Conservation (phyloP, 2,329 filamentous ascomycete genomes). For the Aspergillus spinulosporus region DNA sequence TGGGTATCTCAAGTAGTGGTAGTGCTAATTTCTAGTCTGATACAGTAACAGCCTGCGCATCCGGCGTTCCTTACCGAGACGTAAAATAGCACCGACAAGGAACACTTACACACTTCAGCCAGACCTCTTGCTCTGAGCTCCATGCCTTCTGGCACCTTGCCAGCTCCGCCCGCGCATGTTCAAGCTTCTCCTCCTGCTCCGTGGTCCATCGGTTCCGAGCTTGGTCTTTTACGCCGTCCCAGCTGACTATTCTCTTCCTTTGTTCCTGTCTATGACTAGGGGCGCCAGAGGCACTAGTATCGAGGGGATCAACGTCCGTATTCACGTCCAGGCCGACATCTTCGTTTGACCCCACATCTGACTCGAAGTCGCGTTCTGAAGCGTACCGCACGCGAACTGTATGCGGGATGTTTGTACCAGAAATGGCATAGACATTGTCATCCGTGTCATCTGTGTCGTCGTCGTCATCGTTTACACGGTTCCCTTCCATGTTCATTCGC, state of each 20-base stretch:
- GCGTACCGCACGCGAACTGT: conserved; percentile 4
- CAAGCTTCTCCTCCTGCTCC: conserved; percentile 32
- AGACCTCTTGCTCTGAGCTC: conserved; percentile 40
- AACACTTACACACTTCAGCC: conserved; percentile 35
- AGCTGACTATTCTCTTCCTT: conserved; percentile 28
- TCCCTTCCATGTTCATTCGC: conserved; percentile 19
- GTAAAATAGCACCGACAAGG: background rate
- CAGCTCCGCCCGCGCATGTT: conserved; percentile 30
- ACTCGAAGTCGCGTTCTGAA: background rate
- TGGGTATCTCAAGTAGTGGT: background rate
- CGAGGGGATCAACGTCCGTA: conserved; percentile 1
- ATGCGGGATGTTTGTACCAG: background rate
- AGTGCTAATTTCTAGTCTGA: background rate
- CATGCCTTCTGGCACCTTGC: conserved; percentile 38
- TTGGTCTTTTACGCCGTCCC: conserved; percentile 31
- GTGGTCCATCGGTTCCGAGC: conserved; percentile 30
- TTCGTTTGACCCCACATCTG: conserved; percentile 1
- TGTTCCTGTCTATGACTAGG: conserved; percentile 6
- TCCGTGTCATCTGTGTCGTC: conserved; percentile 6
- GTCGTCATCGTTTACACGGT: background rate
- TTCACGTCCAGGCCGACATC: too few species aligned
- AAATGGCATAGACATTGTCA: conserved; percentile 1
- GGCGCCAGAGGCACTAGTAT: background rate
- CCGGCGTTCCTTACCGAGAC: background rate
- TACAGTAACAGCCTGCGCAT: background rate